These are phyloP conservation scores for Acer negundo DNA, from an alignment of 345 rosid genomes.

Conservation along the genomic window DNA sequence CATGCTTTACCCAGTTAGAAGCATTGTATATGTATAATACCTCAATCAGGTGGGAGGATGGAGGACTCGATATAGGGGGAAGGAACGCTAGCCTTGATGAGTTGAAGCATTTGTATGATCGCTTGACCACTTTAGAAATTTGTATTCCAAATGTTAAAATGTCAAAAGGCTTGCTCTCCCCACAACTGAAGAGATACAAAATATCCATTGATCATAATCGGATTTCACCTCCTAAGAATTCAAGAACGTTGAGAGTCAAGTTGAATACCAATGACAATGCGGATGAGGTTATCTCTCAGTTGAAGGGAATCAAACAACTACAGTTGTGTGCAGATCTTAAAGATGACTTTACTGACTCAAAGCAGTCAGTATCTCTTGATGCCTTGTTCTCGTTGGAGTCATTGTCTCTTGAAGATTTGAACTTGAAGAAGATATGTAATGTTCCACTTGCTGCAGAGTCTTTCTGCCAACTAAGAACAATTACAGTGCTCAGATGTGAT, in stretches of 20 bases:
- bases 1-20: slow-evolving; percentile 21
- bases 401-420: slow-evolving; percentile 8
- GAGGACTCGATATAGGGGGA: not conserved
- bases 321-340: slow-evolving; percentile 9
- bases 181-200: slow-evolving; percentile 13
- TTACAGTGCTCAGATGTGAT: slow-evolving; percentile 1
- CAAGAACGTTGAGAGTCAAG: slow-evolving; percentile 23
- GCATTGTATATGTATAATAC: slow-evolving; percentile 18
- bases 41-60: slow-evolving; percentile 8
- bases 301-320: not conserved
- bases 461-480: slow-evolving; percentile 18
- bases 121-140: slow-evolving; percentile 12
- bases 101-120: not conserved
- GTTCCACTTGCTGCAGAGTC: not conserved
- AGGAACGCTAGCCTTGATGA: slow-evolving; percentile 22
- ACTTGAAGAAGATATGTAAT: slow-evolving; percentile 16
- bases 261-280: not conserved
- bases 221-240: not conserved
- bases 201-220: slow-evolving; percentile 22
- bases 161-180: not conserved
- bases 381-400: slow-evolving; percentile 6
- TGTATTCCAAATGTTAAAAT: slow-evolving; percentile 3
- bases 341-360: slow-evolving; percentile 1
- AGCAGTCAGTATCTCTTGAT: not conserved
- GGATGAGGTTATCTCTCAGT: too few species aligned